A percentile compares a stretch with the other conserved stretches of the same genome.
Evolutionary conservation across 2,329 filamentous ascomycete genomes (phyloP).

Genomic region (Aspergillus neoniger): DNA sequence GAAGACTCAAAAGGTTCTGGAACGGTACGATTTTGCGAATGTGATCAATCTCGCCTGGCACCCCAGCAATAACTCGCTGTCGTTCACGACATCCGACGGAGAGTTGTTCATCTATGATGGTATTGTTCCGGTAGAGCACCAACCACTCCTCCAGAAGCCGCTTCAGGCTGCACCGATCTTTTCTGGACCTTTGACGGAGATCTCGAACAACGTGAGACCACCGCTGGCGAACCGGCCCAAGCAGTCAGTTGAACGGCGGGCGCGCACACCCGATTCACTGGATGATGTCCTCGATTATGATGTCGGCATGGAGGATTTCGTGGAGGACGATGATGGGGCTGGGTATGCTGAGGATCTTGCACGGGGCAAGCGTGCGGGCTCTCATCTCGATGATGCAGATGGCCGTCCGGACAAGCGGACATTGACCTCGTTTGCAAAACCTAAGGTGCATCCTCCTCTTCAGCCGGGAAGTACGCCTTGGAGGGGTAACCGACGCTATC

Average conservation of each 20-base stretch:
- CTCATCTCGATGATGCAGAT: constrained; percentile 48
- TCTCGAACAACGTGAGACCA: constrained; percentile 64
- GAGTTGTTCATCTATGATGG: constrained; percentile 82
- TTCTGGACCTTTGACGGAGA: constrained; percentile 73
- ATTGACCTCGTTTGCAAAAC: constrained; percentile 53
- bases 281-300: constrained; percentile 75
- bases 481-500: constrained; percentile 89
- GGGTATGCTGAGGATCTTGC: constrained; percentile 71
- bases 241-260: constrained; percentile 53
- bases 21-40: constrained; percentile 75
- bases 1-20: constrained; percentile 78
- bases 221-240: constrained; percentile 59
- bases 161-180: constrained; percentile 82
- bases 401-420: constrained; percentile 55
- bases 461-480: constrained; percentile 95
- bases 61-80: constrained; percentile 80
- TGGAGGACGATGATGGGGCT: constrained; percentile 91
- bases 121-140: constrained; percentile 56
- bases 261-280: constrained; percentile 71
- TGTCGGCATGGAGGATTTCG: constrained; percentile 75
- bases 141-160: constrained; percentile 51
- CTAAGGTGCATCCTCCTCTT: constrained; percentile 78
- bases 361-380: constrained; percentile 64
- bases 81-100: constrained; percentile 89
- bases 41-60: constrained; percentile 91